Evolutionary conservation across 169 alveolate genomes (phyloP).

Genomic region (Ichthyophthirius multifiliis): DNA sequence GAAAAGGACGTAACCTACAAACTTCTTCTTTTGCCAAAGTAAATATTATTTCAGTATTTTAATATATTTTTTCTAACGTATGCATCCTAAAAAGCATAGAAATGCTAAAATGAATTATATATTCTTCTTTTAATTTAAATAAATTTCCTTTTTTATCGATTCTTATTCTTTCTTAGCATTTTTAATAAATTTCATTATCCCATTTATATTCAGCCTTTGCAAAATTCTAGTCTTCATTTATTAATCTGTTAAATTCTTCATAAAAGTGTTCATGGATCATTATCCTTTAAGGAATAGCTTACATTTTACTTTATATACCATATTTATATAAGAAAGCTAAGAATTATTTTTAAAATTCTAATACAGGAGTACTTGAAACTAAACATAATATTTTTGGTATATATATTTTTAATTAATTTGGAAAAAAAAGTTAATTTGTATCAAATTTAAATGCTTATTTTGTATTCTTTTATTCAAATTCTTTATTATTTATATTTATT

Average conservation of each 20-base stretch:
- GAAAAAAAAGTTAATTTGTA: neutral
- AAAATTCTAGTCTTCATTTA: neutral
- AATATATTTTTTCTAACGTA: neutral
- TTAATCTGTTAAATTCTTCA: neutral
- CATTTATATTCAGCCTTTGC: neutral
- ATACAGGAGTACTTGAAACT: too few species aligned
- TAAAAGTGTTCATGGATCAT: neutral
- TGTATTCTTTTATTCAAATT: too few species aligned
- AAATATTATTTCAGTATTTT: neutral
- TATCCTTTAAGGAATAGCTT: too few species aligned
- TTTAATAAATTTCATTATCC: neutral
- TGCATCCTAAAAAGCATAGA: neutral
- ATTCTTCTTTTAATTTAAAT: slow-evolving; percentile 6
- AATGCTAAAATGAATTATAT: neutral
- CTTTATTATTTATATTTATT: too few species aligned
- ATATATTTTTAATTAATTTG: neutral
- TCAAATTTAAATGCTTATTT: too few species aligned
- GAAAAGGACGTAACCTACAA: slow-evolving; percentile 1
- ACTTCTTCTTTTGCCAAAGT: neutral
- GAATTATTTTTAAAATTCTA: too few species aligned
- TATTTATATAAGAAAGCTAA: too few species aligned
- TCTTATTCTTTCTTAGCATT: neutral
- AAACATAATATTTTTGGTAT: too few species aligned
- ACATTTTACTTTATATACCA: too few species aligned
- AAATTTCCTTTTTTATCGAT: neutral